A percentile compares a stretch with the other conserved stretches of the same genome.
Evolutionary conservation across 2,329 filamentous ascomycete genomes (phyloP).

Genomic region (Graphiopsis chlorocephala): DNA sequence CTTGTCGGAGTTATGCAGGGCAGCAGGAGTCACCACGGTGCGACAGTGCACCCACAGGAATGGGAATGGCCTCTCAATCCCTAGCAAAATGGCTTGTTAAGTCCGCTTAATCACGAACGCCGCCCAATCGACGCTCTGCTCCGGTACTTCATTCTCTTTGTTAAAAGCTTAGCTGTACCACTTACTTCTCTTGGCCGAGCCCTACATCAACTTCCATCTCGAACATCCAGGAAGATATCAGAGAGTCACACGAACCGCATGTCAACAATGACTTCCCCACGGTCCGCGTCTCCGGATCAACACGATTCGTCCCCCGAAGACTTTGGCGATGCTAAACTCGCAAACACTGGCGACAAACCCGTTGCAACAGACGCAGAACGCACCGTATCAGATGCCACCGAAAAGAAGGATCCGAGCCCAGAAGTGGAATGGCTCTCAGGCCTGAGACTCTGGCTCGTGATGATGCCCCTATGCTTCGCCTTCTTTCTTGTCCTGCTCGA

Average conservation of each 20-base stretch:
- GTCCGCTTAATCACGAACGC: neutral
- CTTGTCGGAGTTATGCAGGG: too few relatives aligned
- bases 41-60: neutral
- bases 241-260: neutral
- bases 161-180: neutral
- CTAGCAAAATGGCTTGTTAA: neutral
- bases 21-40: neutral
- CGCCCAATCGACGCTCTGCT: neutral
- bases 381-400: neutral
- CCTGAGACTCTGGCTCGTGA: constrained; percentile 35
- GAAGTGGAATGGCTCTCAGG: constrained; percentile 31
- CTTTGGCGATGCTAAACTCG: neutral
- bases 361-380: neutral
- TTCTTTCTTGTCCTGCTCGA: constrained; percentile 32
- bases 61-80: neutral
- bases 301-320: neutral
- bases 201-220: neutral
- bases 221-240: neutral
- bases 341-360: neutral
- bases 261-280: neutral
- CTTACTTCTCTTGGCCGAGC: neutral
- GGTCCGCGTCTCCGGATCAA: neutral
- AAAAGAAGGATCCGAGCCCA: neutral
- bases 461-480: constrained; percentile 35
- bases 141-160: neutral